Percentiles rank a stretch among this genome's conserved stretches.
phyloP scores from a whole-genome alignment of 1,139 yeast species.

The Wickerhamomyces sp. region DNA sequence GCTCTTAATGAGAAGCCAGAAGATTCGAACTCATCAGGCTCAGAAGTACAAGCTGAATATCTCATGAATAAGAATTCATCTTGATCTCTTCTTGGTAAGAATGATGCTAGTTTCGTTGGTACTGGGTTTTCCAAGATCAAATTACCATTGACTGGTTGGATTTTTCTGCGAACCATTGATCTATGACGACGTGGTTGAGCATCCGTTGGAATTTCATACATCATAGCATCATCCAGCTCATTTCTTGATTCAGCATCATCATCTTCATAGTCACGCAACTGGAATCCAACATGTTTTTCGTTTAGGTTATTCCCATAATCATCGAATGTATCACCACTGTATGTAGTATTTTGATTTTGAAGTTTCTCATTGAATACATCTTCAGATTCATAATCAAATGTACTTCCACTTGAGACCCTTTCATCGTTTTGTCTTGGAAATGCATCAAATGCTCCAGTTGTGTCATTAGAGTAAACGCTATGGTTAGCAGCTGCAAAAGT shows the following conservation, averaged over 20 bases:
- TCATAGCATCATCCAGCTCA: conserved; percentile 23
- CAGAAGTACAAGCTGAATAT: conserved; percentile 88
- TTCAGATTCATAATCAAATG: conserved; percentile 19
- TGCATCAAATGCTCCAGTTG: conserved; percentile 6
- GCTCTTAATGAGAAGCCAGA: conserved; percentile 84
- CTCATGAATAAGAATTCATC: conserved; percentile 95
- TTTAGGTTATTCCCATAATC: conserved; percentile 24
- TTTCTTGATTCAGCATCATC: conserved; percentile 22
- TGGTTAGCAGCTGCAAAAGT: conserved; percentile 57
- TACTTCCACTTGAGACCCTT: conserved; percentile 21
- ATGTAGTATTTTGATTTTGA: conserved; percentile 27
- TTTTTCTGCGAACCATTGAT: conserved; percentile 54
- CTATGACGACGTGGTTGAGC: conserved; percentile 59
- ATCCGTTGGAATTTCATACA: conserved; percentile 35
- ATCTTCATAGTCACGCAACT: conserved; percentile 24
- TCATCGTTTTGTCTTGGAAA: conserved; percentile 13
- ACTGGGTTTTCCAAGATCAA: conserved; percentile 89
- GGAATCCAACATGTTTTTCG: conserved; percentile 14
- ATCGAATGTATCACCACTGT: conserved; percentile 32
- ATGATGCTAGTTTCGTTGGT: conserved; percentile 78
- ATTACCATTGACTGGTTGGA: conserved; percentile 68
- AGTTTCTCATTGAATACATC: conserved; percentile 18
- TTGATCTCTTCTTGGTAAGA: conserved; percentile 74
- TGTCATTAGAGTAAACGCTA: conserved; percentile 4
- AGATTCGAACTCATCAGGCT: conserved; percentile 75